A percentile compares a stretch with the other conserved stretches of the same genome.
phyloP scores from a whole-genome alignment of 805 yeast genomes.

The Hyphopichia homilentoma region DNA sequence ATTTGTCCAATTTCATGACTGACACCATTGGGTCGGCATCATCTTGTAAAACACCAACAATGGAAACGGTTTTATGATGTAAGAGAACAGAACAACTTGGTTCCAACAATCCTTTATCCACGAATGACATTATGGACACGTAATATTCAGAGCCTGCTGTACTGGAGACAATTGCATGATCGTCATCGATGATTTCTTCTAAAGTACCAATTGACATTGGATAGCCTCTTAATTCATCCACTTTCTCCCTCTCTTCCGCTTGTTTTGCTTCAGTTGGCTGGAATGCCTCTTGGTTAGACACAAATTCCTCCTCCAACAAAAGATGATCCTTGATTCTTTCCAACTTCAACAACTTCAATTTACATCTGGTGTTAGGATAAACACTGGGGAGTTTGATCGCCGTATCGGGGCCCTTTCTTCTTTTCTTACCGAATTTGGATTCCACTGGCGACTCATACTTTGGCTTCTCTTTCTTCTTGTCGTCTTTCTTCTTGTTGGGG shows the following conservation, averaged over 20 bases:
- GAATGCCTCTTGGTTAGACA: conserved; percentile 87
- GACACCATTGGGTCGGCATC: conserved; percentile 98
- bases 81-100: conserved; percentile 95
- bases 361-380: conserved; percentile 90
- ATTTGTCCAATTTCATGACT: conserved; percentile 96
- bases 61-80: conserved; percentile 92
- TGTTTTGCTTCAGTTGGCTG: conserved; percentile 96
- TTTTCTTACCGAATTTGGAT: conserved; percentile 87
- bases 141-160: conserved; percentile 97
- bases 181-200: conserved; percentile 97
- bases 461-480: conserved; percentile 77
- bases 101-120: conserved; percentile 91
- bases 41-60: conserved; percentile 97
- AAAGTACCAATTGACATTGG: conserved; percentile 96
- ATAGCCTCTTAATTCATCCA: conserved; percentile 92
- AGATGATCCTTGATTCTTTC: conserved; percentile 96
- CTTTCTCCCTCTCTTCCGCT: conserved; percentile 91
- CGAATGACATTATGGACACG: conserved; percentile 92
- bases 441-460: conserved; percentile 99
- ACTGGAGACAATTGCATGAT: conserved; percentile 95
- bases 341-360: conserved; percentile 82
- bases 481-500: conserved; percentile 51
- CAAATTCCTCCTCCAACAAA: conserved; percentile 92
- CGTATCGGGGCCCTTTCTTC: conserved; percentile 89
- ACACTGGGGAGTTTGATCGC: conserved; percentile 82